Evolutionary conservation across 1,284 basidiomycete species (phyloP).

Genomic region (Rhodotorula sp.): DNA sequence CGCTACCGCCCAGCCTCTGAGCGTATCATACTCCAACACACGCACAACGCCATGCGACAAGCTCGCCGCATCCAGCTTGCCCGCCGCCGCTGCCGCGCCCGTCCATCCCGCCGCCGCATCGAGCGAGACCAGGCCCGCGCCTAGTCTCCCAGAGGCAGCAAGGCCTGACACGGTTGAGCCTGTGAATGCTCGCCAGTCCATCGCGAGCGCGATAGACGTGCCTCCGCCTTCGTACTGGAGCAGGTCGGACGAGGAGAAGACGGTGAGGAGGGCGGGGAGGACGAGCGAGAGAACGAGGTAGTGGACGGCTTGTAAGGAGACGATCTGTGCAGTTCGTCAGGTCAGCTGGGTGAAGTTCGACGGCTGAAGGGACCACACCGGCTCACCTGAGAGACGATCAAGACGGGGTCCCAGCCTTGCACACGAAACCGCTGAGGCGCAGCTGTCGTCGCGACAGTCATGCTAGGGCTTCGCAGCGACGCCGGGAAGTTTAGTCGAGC

Average conservation of each 20-base stretch:
- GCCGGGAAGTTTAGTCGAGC: conserved; percentile 32
- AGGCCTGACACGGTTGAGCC: conserved; percentile 65
- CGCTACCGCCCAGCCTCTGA: conserved; percentile 82
- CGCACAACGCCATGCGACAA: conserved; percentile 21
- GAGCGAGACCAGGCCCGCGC: conserved; percentile 52
- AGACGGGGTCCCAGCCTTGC: conserved; percentile 62
- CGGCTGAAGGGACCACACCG: conserved; percentile 22
- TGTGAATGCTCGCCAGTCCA: conserved; percentile 96
- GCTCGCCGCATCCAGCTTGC: conserved; percentile 6
- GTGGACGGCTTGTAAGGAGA: conserved; percentile 86
- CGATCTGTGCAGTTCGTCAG: no score
- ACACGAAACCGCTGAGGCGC: conserved; percentile 31
- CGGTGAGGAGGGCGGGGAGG: conserved; percentile 71
- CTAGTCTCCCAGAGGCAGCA: conserved; percentile 47
- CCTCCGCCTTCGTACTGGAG: conserved; percentile 82
- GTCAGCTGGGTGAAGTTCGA: no score
- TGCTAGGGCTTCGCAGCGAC: conserved; percentile 13
- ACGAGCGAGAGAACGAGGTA: conserved; percentile 82
- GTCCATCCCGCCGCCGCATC: conserved; percentile 1
- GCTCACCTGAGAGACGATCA: conserved; percentile 67
- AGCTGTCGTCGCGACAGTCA: conserved; percentile 14
- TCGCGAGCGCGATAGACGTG: conserved; percentile 82
- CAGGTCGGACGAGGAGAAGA: conserved; percentile 70
- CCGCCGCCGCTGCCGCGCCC: conserved; percentile 1
- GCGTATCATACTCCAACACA: conserved; percentile 48